Evolutionary conservation across 768 basidiomycete species (phyloP).

Genomic region (Coprinellus micaceus): DNA sequence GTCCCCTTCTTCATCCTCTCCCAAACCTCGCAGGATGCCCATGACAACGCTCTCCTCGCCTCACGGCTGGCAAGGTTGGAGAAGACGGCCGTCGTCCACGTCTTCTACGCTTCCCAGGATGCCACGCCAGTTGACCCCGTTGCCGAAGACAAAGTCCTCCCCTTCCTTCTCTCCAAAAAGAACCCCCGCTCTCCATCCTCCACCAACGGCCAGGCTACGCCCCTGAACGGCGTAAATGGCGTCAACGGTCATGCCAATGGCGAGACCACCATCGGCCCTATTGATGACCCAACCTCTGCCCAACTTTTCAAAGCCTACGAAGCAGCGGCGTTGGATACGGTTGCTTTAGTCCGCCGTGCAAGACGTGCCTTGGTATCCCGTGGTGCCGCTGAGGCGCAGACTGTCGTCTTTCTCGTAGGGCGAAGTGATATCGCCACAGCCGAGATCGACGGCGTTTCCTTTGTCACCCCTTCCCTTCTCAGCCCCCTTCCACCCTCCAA

Average conservation of each 20-base stretch:
- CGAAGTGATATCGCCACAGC: constrained; percentile 33
- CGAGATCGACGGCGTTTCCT: constrained; percentile 53
- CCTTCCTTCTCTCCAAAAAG: constrained; percentile 55
- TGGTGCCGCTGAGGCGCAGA: constrained; percentile 57
- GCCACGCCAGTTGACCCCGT: constrained; percentile 46
- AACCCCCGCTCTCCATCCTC: constrained; percentile 34
- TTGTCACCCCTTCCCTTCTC: constrained; percentile 64
- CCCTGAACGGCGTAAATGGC: constrained; percentile 18
- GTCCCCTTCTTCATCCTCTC: constrained; percentile 84
- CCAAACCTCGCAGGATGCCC: constrained; percentile 70
- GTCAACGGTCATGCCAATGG: constrained; percentile 27
- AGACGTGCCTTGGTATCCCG: constrained; percentile 49
- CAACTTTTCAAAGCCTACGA: constrained; percentile 60
- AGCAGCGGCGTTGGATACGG: constrained; percentile 61
- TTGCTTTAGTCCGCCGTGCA: constrained; percentile 58
- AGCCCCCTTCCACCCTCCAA: constrained; percentile 64
- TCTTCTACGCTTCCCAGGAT: constrained; percentile 53
- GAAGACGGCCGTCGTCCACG: constrained; percentile 79
- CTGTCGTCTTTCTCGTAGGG: constrained; percentile 72
- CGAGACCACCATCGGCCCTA: constrained; percentile 10
- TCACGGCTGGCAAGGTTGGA: constrained; percentile 71
- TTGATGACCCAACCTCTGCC: constrained; percentile 23
- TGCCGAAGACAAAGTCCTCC: constrained; percentile 52
- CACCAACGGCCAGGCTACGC: constrained; percentile 28
- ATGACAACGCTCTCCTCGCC: constrained; percentile 87